A percentile compares a stretch with the other conserved stretches of the same genome.
phyloP scores from a whole-genome alignment of 495 filamentous ascomycete genomes.

The Choiromyces venosus region DNA sequence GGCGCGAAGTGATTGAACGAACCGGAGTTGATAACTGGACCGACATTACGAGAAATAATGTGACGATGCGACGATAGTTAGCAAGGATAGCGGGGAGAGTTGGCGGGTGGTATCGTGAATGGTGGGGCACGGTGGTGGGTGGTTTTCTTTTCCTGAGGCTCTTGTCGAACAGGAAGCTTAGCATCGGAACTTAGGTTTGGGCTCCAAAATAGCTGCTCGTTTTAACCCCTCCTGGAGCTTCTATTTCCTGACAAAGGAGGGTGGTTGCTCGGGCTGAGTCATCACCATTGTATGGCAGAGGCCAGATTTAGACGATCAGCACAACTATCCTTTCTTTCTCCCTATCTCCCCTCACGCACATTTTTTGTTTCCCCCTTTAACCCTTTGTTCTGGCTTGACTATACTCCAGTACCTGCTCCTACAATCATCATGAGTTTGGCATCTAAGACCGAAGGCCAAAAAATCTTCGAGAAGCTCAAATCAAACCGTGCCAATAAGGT shows the following conservation, averaged over 20 bases:
- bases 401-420: background rate
- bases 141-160: background rate
- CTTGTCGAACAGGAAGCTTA: background rate
- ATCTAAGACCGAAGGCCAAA: conserved; percentile 89
- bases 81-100: background rate
- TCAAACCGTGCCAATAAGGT: conserved; percentile 91
- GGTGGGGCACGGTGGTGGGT: background rate
- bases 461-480: conserved; percentile 97
- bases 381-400: background rate
- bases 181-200: background rate
- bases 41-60: background rate
- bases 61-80: background rate
- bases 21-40: background rate
- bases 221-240: background rate
- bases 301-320: background rate
- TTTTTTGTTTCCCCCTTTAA: background rate
- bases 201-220: background rate
- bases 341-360: background rate
- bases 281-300: background rate
- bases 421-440: conserved; percentile 64
- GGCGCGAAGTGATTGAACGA: background rate
- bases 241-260: background rate
- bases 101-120: background rate
- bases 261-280: background rate
- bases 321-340: background rate